Evolutionary conservation across 371 early-diverging fungal species (phyloP), one percentile per base, ranked within the genome.

Genomic region (Blastocladiella emersonii): DNA sequence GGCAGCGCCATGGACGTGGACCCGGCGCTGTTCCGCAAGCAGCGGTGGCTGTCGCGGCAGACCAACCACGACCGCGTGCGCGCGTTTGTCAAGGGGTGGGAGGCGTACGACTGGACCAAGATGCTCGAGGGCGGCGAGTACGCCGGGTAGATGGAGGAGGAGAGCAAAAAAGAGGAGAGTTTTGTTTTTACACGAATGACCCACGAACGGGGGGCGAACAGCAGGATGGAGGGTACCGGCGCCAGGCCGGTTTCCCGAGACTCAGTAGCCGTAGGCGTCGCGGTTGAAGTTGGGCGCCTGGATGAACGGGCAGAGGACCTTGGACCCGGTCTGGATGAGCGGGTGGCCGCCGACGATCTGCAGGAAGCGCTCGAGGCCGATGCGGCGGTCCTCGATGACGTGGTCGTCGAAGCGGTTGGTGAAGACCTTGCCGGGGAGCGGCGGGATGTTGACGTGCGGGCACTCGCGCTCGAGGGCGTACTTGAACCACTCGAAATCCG

Each of bases 341-440:
- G 98, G 98, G 72, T 98, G 98, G 12, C 98, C 95, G 57, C 91
- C 83, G 83, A 79, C 91, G 92, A 93, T 92, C 78, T 94, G 94
- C 69, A 95, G 71, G 67, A 98, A 98, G 41, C 93, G 76, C 75
- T 98, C 95, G 63, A 98, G 73, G 7, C 93, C 95, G 64, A 82
- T 85, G 63, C 95, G 77, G 51, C 98, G 86, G 65, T 84, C 76
- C 70, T 98, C 96, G 67, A 98, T 89, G 39, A 96, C 91, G 65
- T 92, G 92, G 59, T 94, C 93, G 34, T 86, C 70, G 72, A 96
- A 95, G 64, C 95, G 82, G 71, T 96, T 95, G 36, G 91, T 91
- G 67, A 93, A 93, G 36, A 95, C 95, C 73, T 98, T 98, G 53
- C 95, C 95, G 13, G 98, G 98, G 45, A 98, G 80, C 37, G 87